Conservation (phyloP, 495 filamentous ascomycete species). For the Penicillium bovifimosum region DNA sequence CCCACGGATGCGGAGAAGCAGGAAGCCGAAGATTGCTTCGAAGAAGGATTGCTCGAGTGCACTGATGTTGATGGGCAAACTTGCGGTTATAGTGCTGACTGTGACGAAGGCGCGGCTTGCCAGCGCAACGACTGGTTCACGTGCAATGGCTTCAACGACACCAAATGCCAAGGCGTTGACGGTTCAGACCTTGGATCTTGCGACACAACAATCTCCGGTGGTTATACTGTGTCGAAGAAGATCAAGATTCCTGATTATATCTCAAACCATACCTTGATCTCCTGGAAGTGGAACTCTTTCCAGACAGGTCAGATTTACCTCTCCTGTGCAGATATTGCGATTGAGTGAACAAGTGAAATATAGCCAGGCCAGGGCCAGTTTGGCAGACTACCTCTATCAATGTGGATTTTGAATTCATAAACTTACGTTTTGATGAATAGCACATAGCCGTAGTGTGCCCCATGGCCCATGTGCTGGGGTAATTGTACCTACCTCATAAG, state of each 20-base stretch:
- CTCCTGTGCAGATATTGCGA: slow-evolving; percentile 50
- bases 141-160: slow-evolving; percentile 40
- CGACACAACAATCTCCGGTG: slow-evolving; percentile 47
- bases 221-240: slow-evolving; percentile 52
- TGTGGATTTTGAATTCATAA: too few species aligned
- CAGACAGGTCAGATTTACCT: slow-evolving; percentile 54
- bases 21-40: slow-evolving; percentile 49
- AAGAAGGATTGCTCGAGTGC: slow-evolving; percentile 45
- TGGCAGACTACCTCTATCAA: too few species aligned
- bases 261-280: slow-evolving; percentile 47
- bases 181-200: slow-evolving; percentile 38
- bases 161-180: slow-evolving; percentile 49
- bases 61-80: slow-evolving; percentile 47
- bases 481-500: too few species aligned
- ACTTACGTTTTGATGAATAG: too few species aligned
- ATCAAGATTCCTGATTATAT: slow-evolving; percentile 44
- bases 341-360: slow-evolving; percentile 8
- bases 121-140: slow-evolving; percentile 56
- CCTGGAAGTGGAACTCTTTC: slow-evolving; percentile 53
- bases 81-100: slow-evolving; percentile 50
- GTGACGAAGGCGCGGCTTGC: slow-evolving; percentile 40
- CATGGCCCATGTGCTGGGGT: slow-evolving; percentile 14
- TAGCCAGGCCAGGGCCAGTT: too few species aligned
- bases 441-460: too few species aligned
- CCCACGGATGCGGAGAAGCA: slow-evolving; percentile 52